Evolutionary conservation across 129 eudicot species (phyloP).

Genomic region (Tagetes patula): DNA sequence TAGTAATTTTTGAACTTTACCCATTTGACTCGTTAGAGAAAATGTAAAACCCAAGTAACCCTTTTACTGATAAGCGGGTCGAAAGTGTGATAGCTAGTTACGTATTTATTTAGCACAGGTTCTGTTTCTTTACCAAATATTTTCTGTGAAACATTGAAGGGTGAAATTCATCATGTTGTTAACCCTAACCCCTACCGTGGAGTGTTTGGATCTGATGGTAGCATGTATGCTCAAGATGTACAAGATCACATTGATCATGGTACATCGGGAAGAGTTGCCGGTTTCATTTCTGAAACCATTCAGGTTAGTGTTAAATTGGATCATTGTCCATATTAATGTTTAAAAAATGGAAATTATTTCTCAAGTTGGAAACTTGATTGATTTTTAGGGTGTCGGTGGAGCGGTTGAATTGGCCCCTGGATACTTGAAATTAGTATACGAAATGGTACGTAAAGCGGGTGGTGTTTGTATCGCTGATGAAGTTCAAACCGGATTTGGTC

Average conservation of each 20-base stretch:
- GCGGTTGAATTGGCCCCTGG: slow-evolving; percentile 97
- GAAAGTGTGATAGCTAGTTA: not conserved
- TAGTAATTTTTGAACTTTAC: not conserved
- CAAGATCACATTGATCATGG: slow-evolving; percentile 95
- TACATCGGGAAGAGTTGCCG: slow-evolving; percentile 93
- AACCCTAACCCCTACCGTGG: slow-evolving; percentile 98
- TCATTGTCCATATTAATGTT: not conserved
- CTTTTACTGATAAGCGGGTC: not conserved
- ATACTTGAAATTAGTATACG: slow-evolving; percentile 77
- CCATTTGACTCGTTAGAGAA: not conserved
- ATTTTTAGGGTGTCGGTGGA: slow-evolving; percentile 89
- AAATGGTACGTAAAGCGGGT: slow-evolving; percentile 86
- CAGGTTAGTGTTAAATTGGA: slow-evolving; percentile 50
- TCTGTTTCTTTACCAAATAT: slow-evolving; percentile 2
- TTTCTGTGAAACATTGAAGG: slow-evolving; percentile 43
- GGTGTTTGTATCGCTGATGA: slow-evolving; percentile 98
- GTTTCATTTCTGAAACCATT: slow-evolving; percentile 90
- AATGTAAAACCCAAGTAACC: not conserved
- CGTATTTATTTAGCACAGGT: not conserved
- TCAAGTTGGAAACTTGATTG: slow-evolving; percentile 22
- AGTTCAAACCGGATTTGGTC: slow-evolving; percentile 96
- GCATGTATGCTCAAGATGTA: slow-evolving; percentile 76
- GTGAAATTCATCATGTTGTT: slow-evolving; percentile 87
- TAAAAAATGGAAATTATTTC: not conserved
- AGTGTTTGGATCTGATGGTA: slow-evolving; percentile 80